Conservation (phyloP, 805 yeast species). For the Jamesozyma jinghongensis region DNA sequence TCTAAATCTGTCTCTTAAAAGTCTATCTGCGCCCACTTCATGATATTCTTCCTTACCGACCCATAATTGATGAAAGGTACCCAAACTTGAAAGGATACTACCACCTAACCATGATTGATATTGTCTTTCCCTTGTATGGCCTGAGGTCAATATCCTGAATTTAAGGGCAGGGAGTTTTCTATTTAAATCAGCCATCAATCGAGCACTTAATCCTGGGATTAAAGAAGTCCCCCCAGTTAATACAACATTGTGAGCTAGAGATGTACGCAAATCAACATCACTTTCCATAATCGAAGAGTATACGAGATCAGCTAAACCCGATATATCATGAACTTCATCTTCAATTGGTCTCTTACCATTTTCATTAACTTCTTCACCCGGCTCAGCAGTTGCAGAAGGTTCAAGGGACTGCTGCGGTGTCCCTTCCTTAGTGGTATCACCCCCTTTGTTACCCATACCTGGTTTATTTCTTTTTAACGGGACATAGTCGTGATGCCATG, state of each 20-base stretch:
- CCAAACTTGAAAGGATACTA: conserved; percentile 75
- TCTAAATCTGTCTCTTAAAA: conserved; percentile 75
- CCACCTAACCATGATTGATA: conserved; percentile 91
- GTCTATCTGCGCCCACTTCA: conserved; percentile 77
- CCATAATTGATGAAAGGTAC: conserved; percentile 94
- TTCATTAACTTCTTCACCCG: conserved; percentile 16
- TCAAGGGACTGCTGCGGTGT: conserved; percentile 18
- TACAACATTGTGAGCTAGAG: conserved; percentile 80
- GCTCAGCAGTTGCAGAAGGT: conserved; percentile 15
- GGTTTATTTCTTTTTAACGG: conserved; percentile 55
- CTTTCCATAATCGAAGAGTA: conserved; percentile 43
- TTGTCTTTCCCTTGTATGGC: conserved; percentile 66
- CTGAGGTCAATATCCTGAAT: conserved; percentile 73
- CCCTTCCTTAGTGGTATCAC: conserved; percentile 27
- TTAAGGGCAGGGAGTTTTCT: conserved; percentile 74
- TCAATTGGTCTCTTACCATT: conserved; percentile 27
- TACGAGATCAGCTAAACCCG: conserved; percentile 56
- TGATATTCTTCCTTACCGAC: conserved; percentile 80
- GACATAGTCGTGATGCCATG: conserved; percentile 55
- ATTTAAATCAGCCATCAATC: conserved; percentile 62
- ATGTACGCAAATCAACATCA: conserved; percentile 78
- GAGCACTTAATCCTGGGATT: conserved; percentile 71
- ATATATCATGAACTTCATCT: conserved; percentile 14
- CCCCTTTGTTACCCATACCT: conserved; percentile 14
- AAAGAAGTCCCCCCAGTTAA: conserved; percentile 79